Conservation (phyloP, 495 filamentous ascomycete genomes). For the Talaromyces ruber region DNA sequence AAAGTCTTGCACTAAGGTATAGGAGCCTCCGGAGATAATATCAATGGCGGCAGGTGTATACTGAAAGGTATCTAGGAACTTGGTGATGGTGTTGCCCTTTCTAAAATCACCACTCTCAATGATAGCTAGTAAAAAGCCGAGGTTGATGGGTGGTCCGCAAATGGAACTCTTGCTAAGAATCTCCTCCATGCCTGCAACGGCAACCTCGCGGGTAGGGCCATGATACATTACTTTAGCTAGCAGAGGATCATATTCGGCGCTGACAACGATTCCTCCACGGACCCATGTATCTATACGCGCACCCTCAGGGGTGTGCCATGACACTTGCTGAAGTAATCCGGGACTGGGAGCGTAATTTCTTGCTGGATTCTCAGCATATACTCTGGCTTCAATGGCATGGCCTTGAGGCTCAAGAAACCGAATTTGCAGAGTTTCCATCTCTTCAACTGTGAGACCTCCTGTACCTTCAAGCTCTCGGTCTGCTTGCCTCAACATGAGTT, state of each 20-base stretch:
- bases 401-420: conserved; percentile 30
- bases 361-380: conserved; percentile 54
- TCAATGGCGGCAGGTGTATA: conserved; percentile 45
- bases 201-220: conserved; percentile 24
- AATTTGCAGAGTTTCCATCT: conserved; percentile 16
- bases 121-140: conserved; percentile 44
- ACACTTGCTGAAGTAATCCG: conserved; percentile 46
- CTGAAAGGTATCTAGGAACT: conserved; percentile 40
- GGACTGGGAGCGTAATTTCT: conserved; percentile 49
- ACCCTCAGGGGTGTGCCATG: conserved; percentile 34
- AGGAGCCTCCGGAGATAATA: conserved; percentile 45
- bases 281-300: conserved; percentile 57
- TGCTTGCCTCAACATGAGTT: conserved; percentile 46
- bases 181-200: conserved; percentile 35
- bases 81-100: conserved; percentile 44
- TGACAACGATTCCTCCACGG: too few species aligned
- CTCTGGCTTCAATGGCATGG: conserved; percentile 48
- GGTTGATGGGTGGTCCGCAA: conserved; percentile 49
- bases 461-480: conserved; percentile 32
- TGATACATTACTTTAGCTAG: conserved; percentile 55
- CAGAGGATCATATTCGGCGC: conserved; percentile 32
- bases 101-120: conserved; percentile 29
- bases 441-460: conserved; percentile 21
- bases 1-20: conserved; percentile 51
- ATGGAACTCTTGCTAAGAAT: conserved; percentile 33